Evolutionary conservation across 2,329 filamentous ascomycete genomes (phyloP), one percentile per base, ranked within the genome.

Genomic region (Calonectria hawksworthii): DNA sequence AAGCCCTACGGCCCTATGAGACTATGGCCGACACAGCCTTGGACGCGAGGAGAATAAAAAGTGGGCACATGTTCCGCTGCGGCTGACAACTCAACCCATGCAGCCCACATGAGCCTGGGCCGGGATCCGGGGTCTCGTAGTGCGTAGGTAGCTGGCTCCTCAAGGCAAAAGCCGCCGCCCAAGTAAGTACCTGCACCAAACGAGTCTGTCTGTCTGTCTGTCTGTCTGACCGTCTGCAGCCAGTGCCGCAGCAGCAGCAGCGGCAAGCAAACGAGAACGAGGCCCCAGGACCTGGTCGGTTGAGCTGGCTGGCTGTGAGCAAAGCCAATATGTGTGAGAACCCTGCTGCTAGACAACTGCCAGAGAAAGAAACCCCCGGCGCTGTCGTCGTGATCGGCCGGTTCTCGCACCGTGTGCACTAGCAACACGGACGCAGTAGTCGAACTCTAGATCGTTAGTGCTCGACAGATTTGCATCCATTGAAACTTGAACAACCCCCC

Each of bases 1-100:
- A 34, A 61, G 71, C 72, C 67, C 59, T 70, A 73, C 59, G 66
- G 70, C 72, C 72, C 72, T 73, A 73, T 73, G 59, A 56, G 67
- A 73, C 59, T 68, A 51, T 51, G 28, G 52, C 26, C 64, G 32
- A 44, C 68, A 26, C 68, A 36, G 38, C 67, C 68, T 34, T 44
- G 32, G 44, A 34, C 26, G 23, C 54, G 47, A 51, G 34, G 13
- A 47, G 44, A 47, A 47, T n/a, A n/a, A 54, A 73, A 54, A 38
- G 65, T 32, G 70, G 65, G 36, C 36, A 38, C 32, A 54, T 61
- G 56, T 38, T 54, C 65, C 64, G 66, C 70, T 72, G 70, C 70
- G 70, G 70, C 70, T 72, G 70, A 68, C 70, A 72, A 68, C 70
- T 41, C 47, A 70, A 65, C 54, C 38, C 30, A 61, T 50, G 67